phyloP scores from a whole-genome alignment of 768 basidiomycete species.

The Symmetrospora coprosmae region DNA sequence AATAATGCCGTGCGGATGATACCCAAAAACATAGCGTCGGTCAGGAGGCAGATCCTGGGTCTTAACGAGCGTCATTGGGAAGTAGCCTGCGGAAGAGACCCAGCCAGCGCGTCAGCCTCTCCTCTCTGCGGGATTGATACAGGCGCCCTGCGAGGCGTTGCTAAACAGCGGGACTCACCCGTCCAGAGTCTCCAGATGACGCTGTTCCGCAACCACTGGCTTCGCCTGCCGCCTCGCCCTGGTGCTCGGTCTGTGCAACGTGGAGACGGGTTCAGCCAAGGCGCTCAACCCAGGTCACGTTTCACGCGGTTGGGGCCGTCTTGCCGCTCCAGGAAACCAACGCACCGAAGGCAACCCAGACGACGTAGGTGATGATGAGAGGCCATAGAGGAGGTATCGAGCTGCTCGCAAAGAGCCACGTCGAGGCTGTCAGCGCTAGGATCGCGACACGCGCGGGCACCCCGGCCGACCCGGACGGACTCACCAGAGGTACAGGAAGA shows the following conservation, averaged over 20 bases:
- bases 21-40: conserved; percentile 83
- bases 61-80: conserved; percentile 28
- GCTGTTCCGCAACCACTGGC: conserved; percentile 56
- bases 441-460: no score
- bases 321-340: not conserved
- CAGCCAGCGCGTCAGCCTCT: not conserved
- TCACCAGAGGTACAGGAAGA: conserved; percentile 72
- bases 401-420: conserved; percentile 43
- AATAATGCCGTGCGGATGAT: conserved; percentile 98
- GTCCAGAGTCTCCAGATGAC: conserved; percentile 80
- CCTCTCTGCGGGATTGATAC: no score
- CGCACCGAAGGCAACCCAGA: conserved; percentile 56
- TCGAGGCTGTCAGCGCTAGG: no score
- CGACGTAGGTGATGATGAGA: conserved; percentile 54
- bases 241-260: conserved; percentile 50
- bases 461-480: no score
- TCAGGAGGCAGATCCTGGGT: conserved; percentile 69
- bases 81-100: conserved; percentile 23
- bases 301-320: not conserved
- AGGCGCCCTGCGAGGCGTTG: no score
- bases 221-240: conserved; percentile 55
- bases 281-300: no score
- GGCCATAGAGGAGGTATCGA: conserved; percentile 85
- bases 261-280: no score
- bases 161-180: conserved; percentile 37